These are phyloP conservation scores for Taphrina confusa DNA, from an alignment of 1,139 yeast species.

Conservation along the genomic window DNA sequence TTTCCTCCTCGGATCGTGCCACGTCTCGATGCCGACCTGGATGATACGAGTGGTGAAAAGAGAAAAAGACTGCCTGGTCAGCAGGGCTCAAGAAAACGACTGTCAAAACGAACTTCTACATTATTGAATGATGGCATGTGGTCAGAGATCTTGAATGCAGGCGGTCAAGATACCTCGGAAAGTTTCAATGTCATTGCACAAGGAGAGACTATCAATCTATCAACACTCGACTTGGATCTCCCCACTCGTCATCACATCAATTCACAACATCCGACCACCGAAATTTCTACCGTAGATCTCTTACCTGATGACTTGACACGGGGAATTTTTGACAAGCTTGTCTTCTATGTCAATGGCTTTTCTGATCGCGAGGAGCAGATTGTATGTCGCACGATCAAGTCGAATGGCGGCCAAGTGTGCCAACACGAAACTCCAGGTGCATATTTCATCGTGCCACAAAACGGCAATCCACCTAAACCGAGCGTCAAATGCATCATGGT, in stretches of 20 bases:
- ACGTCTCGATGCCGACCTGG: background rate
- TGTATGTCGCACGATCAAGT: background rate
- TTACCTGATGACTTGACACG: background rate
- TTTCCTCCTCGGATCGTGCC: constrained; percentile 3
- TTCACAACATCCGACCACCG: background rate
- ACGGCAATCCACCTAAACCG: constrained; percentile 2
- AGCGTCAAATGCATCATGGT: background rate
- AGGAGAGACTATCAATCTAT: background rate
- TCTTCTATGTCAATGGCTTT: constrained; percentile 15
- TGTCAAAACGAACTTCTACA: background rate
- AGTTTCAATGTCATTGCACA: background rate
- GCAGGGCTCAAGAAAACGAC: background rate
- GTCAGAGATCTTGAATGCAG: constrained; percentile 3
- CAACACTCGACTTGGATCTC: constrained; percentile 8
- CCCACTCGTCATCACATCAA: background rate
- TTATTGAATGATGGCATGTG: background rate
- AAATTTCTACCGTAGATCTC: too few relatives aligned
- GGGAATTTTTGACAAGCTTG: background rate
- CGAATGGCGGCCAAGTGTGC: constrained; percentile 2
- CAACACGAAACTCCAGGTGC: background rate
- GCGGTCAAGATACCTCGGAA: background rate
- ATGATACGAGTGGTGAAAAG: background rate
- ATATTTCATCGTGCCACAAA: constrained; percentile 14
- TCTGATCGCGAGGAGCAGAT: background rate
- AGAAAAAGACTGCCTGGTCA: constrained; percentile 2